Percentiles rank a stretch among this genome's conserved stretches.
phyloP scores from a whole-genome alignment of 1,284 basidiomycete genomes.

The Irpex sp. region DNA sequence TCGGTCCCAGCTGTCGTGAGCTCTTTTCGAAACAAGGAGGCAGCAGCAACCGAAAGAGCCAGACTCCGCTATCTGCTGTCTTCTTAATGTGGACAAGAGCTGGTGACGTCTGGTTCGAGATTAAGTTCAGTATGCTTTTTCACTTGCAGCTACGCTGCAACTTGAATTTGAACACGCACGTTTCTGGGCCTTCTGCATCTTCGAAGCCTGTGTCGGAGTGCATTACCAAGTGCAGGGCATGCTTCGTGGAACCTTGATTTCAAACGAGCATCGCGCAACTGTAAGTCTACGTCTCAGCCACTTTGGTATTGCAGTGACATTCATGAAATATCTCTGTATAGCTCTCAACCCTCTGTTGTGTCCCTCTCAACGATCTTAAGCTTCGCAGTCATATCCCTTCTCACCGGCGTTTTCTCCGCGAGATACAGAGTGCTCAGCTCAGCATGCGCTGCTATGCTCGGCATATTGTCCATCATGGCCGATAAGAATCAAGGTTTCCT shows the following conservation, averaged over 20 bases:
- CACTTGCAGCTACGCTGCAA: conserved; percentile 41
- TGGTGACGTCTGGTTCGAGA: no score
- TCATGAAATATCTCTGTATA: no score
- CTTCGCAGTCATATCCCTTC: conserved; percentile 68
- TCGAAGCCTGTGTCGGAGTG: conserved; percentile 75
- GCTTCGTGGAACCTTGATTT: conserved; percentile 63
- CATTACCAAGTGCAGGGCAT: conserved; percentile 78
- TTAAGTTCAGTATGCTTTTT: conserved; percentile 53
- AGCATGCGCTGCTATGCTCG: conserved; percentile 54
- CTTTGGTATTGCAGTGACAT: neutral
- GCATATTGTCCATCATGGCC: conserved; percentile 59
- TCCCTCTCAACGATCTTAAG: conserved; percentile 56
- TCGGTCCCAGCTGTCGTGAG: no score
- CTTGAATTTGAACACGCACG: conserved; percentile 40
- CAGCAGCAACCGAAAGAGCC: no score
- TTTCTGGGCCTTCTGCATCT: conserved; percentile 72
- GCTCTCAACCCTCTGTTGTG: conserved; percentile 51
- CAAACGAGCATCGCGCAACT: conserved; percentile 71
- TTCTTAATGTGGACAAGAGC: no score
- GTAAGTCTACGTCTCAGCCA: conserved; percentile 34
- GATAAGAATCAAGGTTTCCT: conserved; percentile 23
- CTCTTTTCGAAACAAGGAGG: no score
- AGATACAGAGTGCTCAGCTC: conserved; percentile 54
- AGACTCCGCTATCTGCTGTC: no score
- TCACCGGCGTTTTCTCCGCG: conserved; percentile 67